Evolutionary conservation across 495 filamentous ascomycete genomes (phyloP).

Genomic region (Aspergillus panamensis): DNA sequence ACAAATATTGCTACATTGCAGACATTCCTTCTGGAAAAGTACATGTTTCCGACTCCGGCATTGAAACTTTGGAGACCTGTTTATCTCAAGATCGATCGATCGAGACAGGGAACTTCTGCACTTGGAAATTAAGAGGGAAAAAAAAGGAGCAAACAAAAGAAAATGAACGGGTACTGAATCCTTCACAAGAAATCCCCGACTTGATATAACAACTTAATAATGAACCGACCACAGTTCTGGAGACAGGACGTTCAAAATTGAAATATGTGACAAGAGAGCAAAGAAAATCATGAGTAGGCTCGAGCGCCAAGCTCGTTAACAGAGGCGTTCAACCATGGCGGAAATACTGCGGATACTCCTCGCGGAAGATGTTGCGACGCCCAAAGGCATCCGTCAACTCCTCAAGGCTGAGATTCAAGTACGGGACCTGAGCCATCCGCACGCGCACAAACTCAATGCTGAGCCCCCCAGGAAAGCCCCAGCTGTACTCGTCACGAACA

Average conservation of each 20-base stretch:
- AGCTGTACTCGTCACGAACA: conserved; percentile 8
- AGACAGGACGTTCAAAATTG: not conserved
- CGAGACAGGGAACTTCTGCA: conserved; percentile 1
- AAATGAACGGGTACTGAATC: not conserved
- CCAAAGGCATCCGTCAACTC: conserved; percentile 1
- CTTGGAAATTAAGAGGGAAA: not conserved
- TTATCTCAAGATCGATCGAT: conserved; percentile 18
- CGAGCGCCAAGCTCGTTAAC: not conserved
- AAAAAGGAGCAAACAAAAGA: not conserved
- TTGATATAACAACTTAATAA: not conserved
- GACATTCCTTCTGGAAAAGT: conserved; percentile 33
- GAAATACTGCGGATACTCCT: not conserved
- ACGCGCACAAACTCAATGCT: conserved; percentile 17
- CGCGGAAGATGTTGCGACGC: not conserved
- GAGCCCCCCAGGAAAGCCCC: not conserved
- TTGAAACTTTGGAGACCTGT: conserved; percentile 23
- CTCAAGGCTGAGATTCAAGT: conserved; percentile 7
- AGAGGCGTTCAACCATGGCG: not conserved
- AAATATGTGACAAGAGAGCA: not conserved
- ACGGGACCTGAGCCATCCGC: conserved; percentile 18
- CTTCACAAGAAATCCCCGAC: not conserved
- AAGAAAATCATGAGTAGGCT: not conserved
- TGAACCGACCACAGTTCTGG: not conserved
- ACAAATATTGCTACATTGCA: conserved; percentile 44
- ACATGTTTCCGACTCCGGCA: conserved; percentile 30